Percentiles rank a stretch among this genome's conserved stretches.
These are phyloP conservation scores for Sechiopsis laciniata DNA, from an alignment of 306 rosid species.

Conservation along the genomic window DNA sequence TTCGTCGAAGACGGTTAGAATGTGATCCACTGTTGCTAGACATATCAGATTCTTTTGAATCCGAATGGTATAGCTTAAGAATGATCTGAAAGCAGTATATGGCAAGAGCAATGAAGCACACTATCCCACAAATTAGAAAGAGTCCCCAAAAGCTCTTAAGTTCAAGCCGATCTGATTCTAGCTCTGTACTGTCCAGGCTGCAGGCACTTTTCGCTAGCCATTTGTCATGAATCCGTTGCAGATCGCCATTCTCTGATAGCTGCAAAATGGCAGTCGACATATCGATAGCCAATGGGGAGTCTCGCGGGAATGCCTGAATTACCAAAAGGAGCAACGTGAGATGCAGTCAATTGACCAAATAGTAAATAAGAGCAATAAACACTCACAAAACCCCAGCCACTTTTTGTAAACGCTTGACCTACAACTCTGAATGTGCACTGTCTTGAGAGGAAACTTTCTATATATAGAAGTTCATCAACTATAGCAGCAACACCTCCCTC, in stretches of 20 bases:
- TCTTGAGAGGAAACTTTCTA: conserved; percentile 69
- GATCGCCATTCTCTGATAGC: conserved; percentile 89
- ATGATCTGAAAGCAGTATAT: conserved; percentile 49
- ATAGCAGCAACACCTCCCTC: conserved; percentile 91
- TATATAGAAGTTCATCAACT: conserved; percentile 72
- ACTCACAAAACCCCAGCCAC: conserved; percentile 99
- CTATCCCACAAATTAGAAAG: conserved; percentile 66
- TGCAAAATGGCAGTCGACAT: conserved; percentile 88
- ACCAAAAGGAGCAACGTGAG: not conserved
- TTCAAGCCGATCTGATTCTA: conserved; percentile 67
- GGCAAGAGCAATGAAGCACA: conserved; percentile 60
- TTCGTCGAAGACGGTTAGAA: conserved; percentile 42
- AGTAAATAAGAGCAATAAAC: conserved; percentile 4
- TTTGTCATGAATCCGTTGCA: conserved; percentile 87
- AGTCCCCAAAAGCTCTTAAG: conserved; percentile 92
- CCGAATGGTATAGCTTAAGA: conserved; percentile 31
- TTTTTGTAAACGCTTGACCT: conserved; percentile 92
- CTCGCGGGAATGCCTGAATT: conserved; percentile 76
- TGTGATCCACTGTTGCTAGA: conserved; percentile 24
- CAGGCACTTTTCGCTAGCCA: conserved; percentile 66
- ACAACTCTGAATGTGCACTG: conserved; percentile 76
- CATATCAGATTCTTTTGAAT: conserved; percentile 32
- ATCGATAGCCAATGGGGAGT: conserved; percentile 82
- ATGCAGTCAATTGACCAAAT: not conserved
- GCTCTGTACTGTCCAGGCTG: conserved; percentile 44